Base-by-base conservation (phyloP, 805 yeast species). In the Tetrapisispora iriomotensis region DNA sequence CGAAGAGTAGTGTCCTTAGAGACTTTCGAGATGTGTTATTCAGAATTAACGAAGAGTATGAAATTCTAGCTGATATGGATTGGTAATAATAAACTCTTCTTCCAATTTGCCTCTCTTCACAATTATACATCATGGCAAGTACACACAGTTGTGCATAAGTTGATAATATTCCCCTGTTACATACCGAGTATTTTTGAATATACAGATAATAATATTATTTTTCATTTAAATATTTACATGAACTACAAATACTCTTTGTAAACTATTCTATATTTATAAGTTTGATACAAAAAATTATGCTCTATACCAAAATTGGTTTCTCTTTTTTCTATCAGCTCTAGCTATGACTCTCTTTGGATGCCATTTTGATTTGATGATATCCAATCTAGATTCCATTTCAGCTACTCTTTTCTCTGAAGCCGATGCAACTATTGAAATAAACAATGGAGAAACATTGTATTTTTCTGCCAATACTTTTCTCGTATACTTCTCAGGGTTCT, bases 401-500 rank as follows among this genome's bases (percentile, higher is more conserved):
- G 45, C 47, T 25, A 55, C 49, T 45, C 74, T 65, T 37, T 62
- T 66, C 29, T 54, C 49, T 36, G 66, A 59, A 17, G 64, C 59
- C n/a, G 64, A 64, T 1, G 83, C 70, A 2, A 72, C 72, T 35
- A 79, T 53, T 6, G 77, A 74, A 27, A 83, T 70, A 36, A 75
- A 72, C 39, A 64, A 54, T 25, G 67, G 68, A 22, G 75, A 65
- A 30, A 76, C 76, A 24, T 67, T 61, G 54, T 68, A 85, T 58
- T 75, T 67, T 45, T 67, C 61, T 10, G 87, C 85, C 39, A 84
- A 66, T 12, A 67, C 70, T 40, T 72, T 68, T 45, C 81, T 70
- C 13, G 86, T 77, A 75, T 84, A 77, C 34, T 61, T 65, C 22
- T 62, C 64, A 1, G 92, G 90, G 50, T 82, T 74, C 29, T 62